Conservation (phyloP, 2,329 filamentous ascomycete species). For the Ophioceras dolichostomum region DNA sequence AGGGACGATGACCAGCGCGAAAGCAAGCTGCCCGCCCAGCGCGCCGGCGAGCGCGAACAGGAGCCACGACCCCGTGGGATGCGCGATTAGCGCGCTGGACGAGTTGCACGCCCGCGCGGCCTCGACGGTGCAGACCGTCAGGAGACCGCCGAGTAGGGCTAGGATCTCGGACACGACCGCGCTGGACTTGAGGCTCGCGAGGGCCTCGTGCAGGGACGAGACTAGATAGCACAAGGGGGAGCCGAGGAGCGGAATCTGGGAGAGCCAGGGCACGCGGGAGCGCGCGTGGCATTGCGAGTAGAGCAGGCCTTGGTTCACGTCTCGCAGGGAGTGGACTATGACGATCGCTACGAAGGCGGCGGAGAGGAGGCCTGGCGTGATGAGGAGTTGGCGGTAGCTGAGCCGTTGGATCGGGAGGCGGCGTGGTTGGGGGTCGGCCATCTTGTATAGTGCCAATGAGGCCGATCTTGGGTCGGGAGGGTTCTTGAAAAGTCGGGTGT, state of each 20-base stretch:
- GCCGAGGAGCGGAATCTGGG: constrained; percentile 30
- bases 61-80: constrained; percentile 27
- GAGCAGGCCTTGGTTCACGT: constrained; percentile 38
- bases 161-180: constrained; percentile 29
- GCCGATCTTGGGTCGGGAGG: too few relatives aligned
- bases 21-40: constrained; percentile 33
- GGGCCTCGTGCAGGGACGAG: constrained; percentile 33
- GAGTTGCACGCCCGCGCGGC: constrained; percentile 28
- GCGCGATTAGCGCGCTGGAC: constrained; percentile 16
- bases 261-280: constrained; percentile 29
- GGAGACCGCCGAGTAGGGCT: constrained; percentile 30
- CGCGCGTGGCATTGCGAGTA: constrained; percentile 40
- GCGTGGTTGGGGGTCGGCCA: too few relatives aligned
- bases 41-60: constrained; percentile 34
- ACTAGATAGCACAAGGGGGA: constrained; percentile 35
- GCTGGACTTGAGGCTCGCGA: constrained; percentile 25
- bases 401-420: constrained; percentile 36
- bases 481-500: too few relatives aligned
- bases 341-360: constrained; percentile 26
- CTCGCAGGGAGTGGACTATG: constrained; percentile 26
- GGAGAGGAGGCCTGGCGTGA: constrained; percentile 35
- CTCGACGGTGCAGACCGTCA: constrained; percentile 37
- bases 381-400: constrained; percentile 36
- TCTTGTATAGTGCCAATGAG: too few relatives aligned
- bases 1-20: constrained; percentile 38